These are phyloP conservation scores for Posidonia oceanica DNA, from an alignment of 116 monocot genomes.

Conservation along the genomic window DNA sequence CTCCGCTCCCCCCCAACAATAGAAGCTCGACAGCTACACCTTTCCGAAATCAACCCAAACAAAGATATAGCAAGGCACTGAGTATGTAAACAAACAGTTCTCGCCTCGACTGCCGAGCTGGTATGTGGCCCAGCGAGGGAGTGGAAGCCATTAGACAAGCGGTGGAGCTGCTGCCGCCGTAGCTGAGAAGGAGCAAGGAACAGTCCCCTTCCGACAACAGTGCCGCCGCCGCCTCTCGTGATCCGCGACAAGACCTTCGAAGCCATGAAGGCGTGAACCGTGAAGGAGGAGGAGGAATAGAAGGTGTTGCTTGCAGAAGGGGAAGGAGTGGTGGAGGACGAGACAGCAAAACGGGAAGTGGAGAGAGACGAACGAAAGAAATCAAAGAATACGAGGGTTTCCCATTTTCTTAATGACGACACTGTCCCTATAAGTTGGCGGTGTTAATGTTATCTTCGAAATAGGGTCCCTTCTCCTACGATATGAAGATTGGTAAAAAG, in stretches of 20 bases:
- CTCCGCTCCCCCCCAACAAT: neutral
- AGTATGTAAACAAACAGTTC: neutral
- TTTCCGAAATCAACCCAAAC: neutral
- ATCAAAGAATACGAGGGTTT: neutral
- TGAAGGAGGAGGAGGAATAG: neutral
- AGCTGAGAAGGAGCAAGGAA: neutral
- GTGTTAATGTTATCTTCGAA: too few species aligned
- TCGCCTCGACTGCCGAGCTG: neutral
- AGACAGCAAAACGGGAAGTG: neutral
- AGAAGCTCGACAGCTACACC: neutral
- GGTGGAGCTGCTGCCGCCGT: constrained; percentile 6
- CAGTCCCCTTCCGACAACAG: neutral
- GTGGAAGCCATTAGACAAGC: constrained; percentile 10
- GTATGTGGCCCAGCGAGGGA: neutral
- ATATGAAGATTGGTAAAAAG: too few species aligned
- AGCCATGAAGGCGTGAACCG: constrained; percentile 8
- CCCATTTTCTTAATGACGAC: neutral
- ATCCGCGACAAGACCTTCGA: constrained; percentile 12
- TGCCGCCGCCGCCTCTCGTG: neutral
- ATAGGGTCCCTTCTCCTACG: too few species aligned
- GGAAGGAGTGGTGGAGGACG: neutral
- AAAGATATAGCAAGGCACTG: neutral
- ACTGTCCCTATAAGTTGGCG: too few species aligned
- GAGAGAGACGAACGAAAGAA: neutral
- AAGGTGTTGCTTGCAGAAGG: neutral